Base-by-base conservation (phyloP, 768 basidiomycete genomes). In the Mycena vulgaris region DNA sequence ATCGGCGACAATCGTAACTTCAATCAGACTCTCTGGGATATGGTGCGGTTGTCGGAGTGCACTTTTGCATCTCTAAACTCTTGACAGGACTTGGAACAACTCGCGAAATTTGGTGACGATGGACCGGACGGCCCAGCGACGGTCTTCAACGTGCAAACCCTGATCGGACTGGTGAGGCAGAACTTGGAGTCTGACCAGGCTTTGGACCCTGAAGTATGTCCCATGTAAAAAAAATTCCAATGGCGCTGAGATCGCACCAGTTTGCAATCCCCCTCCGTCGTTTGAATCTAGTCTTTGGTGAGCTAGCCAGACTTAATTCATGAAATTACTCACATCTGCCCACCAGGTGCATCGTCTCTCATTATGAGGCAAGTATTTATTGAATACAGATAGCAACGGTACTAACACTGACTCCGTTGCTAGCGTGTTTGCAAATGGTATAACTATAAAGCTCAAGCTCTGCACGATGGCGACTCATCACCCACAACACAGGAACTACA, bases 1-100 rank as follows among this genome's bases (percentile, higher is more conserved):
- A 67, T 67, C 30, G 66, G 66, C 31, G 57, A 67, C 39, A 67
- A 60, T 45, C 30, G 47, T 35, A 42, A 67, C 66, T 67, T 67
- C 57, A 56, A 67, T 27, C 31, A 67, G 45, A 58, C 27, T 37
- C 42, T 67, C 39, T 67, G 40, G 39, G 48, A 67, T 63, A n/a
- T 56, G 48, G 67, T 39, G 39, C 14, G 39, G 39, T 39, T 39
- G 39, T 39, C 39, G 39, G 10, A 39, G 39, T 39, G 39, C 39
- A 39, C 39, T 39, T 39, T 10, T 39, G 39, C 23, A 48, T 48
- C 47, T n/a, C 59, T 47, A 42, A 59, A 59, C 42, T 59, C 47
- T 61, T 61, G 47, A 25, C 39, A 66, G 64, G 64, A 66, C 33
- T 37, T 66, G 42, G 49, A 47, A 45, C 40, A 45, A 25, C 55